Evolutionary conservation across 805 yeast genomes (phyloP), one percentile per base, ranked within the genome.

Genomic region (Candida glaebosa): DNA sequence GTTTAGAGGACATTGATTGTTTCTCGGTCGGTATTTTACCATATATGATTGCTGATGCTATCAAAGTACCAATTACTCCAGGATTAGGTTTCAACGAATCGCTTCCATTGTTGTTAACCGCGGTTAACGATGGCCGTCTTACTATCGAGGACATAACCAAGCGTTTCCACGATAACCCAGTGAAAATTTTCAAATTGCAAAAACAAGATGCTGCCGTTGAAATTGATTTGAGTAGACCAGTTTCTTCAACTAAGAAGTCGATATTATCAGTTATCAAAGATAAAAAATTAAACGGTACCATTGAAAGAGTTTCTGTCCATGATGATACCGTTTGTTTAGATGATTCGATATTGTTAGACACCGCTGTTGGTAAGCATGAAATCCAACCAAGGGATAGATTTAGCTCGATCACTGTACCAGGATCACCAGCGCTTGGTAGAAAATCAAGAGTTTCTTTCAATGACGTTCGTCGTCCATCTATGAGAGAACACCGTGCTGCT

Each of bases 1-100:
- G 79, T 58, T 64, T 91, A 51, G 75, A 68, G 22, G 70, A 75
- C 34, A 76, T 91, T 58, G 98, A 91, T 67, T 85, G 89, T 51
- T 87, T 91, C 74, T 81, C 96, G 16, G 72, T 90, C 51, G 97
- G 97, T 49, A 73, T 76, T 31, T 61, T 85, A 48, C 96, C 96
- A 54, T 75, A 84, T 38, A 70, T 76, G 47, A 69, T 90, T 42
- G 87, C 95, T 34, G 65, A 75, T 54, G 81, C 79, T 48, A 67
- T 78, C 44, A 84, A 85, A 37, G 62, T 80, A 53, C 70, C 76
- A 39, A 73, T 78, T 43, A 70, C 70, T 34, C 78, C 90, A 30
- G 96, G 93, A 47, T 68, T 81, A 45, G 96, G 96, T 55, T 74
- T 87, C 55, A 70, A 79, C 42, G 95, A 87, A 62, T 80, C 89